These are phyloP conservation scores for Eucalyptus regnans DNA, from an alignment of 345 rosid genomes.

Conservation along the genomic window DNA sequence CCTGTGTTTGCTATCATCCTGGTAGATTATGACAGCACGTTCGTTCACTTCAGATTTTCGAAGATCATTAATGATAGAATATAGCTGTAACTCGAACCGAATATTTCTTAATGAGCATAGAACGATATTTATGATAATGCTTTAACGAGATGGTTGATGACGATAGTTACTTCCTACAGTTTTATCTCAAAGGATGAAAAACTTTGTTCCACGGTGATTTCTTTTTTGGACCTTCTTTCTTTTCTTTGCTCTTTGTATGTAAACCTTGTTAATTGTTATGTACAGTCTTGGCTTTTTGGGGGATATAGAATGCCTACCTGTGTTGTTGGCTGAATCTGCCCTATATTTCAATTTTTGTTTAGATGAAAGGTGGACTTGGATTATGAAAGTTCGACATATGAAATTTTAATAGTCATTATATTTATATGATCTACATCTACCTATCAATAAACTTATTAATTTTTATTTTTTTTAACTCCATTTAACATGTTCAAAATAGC, in stretches of 20 bases:
- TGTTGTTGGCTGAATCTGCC: background rate
- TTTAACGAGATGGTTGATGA: background rate
- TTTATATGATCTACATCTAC: background rate
- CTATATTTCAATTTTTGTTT: background rate
- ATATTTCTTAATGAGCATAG: fast-evolving
- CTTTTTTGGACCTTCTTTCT: background rate
- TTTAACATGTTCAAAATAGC: background rate
- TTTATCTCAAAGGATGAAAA: background rate
- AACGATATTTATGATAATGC: too few species aligned
- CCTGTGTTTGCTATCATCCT: background rate
- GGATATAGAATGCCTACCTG: background rate
- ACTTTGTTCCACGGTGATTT: background rate
- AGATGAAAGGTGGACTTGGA: background rate
- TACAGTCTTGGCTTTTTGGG: background rate
- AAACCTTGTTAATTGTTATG: background rate
- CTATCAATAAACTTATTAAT: background rate
- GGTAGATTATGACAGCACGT: background rate
- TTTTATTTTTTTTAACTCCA: background rate
- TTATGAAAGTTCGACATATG: background rate
- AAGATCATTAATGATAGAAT: fast-evolving
- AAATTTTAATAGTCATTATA: background rate
- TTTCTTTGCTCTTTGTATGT: background rate
- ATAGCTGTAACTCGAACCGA: fast-evolving
- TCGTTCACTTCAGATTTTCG: background rate
- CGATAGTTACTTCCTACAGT: background rate